Base-by-base conservation (phyloP, 805 yeast genomes). In the Candida orba region DNA sequence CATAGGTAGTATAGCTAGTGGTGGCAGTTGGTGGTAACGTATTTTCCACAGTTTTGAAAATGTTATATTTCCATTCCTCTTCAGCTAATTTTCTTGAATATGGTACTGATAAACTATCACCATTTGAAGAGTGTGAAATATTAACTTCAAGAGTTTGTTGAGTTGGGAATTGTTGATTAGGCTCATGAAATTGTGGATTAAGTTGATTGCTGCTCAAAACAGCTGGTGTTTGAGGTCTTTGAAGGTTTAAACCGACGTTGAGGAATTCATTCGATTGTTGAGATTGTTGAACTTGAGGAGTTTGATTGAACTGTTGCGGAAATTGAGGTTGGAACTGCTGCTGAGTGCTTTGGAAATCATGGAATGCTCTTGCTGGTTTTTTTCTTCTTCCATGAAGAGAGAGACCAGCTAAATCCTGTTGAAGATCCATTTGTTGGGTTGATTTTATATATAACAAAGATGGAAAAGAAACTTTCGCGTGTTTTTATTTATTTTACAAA, bases 21-120 rank as follows among this genome's bases (percentile, higher is more conserved):
- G 95, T 81, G 4, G 60, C 38, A 13, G 79, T 68, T 4, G 98
- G 98, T 6, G 98, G 95, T 10, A 78, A 72, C 2, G 87, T 81
- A 56, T 87, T 79, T 58, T 81, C 79, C 53, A 85, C 79, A 1
- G 96, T 84, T 39, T 73, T 71, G 62, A 86, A 90, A 1, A 76
- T 60, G 37, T 62, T 62, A n/a, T 27, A 2, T 25, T 31, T 40
- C 50, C 45, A 57, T 42, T 58, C 60, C 13, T 45, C 39, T 35
- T 52, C 53, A 10, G 49, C 39, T 1, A 20, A 14, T 24, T 44
- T 39, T 41, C 61, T 57, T 10, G 40, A 27, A 14, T 31, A 34
- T 12, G 58, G 54, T 8, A 53, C 52, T 2, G 55, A 51, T 8
- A 54, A 37, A 2, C 43, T 43, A 33, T 51, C 52, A 4, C 40